phyloP scores from a whole-genome alignment of 768 basidiomycete species.

The Symmetrospora coprosmae region DNA sequence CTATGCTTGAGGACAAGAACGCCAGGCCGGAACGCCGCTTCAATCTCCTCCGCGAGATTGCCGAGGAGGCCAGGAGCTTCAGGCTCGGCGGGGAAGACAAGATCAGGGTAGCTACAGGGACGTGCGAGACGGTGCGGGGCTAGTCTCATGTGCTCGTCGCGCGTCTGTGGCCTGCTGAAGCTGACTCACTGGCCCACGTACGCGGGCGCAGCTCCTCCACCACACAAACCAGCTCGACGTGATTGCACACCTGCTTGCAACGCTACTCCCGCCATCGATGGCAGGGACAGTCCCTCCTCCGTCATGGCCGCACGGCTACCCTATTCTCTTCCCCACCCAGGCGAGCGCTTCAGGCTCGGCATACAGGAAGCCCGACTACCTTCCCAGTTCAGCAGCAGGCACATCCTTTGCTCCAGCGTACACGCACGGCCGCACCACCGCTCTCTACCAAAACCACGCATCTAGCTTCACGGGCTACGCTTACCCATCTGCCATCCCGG shows the following conservation, averaged over 20 bases:
- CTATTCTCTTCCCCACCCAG: constrained; percentile 20
- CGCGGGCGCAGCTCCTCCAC: background rate
- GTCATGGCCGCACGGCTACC: constrained; percentile 12
- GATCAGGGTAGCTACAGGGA: constrained; percentile 33
- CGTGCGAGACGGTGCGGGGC: constrained; percentile 31
- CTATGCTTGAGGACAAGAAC: constrained; percentile 51
- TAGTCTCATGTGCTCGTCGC: background rate
- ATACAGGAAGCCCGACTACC: constrained; percentile 14
- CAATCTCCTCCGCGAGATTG: constrained; percentile 76
- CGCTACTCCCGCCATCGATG: constrained; percentile 15
- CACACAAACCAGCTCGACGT: constrained; percentile 23
- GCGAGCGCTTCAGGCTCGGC: constrained; percentile 9
- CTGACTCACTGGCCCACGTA: background rate
- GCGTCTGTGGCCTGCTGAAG: background rate
- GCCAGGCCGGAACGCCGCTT: constrained; percentile 49
- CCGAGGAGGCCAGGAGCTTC: constrained; percentile 58
- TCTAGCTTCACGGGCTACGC: background rate
- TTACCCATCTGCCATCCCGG: background rate
- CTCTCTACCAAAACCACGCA: background rate
- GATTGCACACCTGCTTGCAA: constrained; percentile 10
- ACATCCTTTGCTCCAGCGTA: background rate
- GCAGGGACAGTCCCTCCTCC: constrained; percentile 15
- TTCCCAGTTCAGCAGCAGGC: background rate
- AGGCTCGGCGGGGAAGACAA: constrained; percentile 34
- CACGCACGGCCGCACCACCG: background rate